A percentile compares a stretch with the other conserved stretches of the same genome.
These are phyloP conservation scores for Sclerotinia minor DNA, from an alignment of 2,329 filamentous ascomycete species.

Conservation along the genomic window DNA sequence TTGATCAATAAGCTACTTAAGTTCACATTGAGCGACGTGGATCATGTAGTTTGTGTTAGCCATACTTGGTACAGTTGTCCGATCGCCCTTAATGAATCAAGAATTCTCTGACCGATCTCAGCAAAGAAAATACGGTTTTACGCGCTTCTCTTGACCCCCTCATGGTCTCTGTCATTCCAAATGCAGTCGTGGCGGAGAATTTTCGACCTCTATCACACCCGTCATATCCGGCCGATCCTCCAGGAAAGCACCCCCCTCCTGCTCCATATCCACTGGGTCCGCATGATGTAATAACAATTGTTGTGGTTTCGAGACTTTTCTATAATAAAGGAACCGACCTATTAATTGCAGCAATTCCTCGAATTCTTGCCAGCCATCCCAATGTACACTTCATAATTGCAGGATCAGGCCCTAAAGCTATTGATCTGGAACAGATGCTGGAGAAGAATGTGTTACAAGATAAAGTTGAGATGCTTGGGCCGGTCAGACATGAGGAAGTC, in stretches of 20 bases:
- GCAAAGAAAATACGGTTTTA: conserved; percentile 97
- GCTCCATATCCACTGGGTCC: conserved; percentile 70
- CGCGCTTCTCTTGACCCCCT: conserved; percentile 90
- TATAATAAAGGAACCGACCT: conserved; percentile 99
- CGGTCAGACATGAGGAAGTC: conserved; percentile 93
- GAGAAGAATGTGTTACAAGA: conserved; percentile 93
- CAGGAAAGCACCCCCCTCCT: conserved; percentile 43
- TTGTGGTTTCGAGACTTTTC: conserved; percentile 95
- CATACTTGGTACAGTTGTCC: conserved; percentile 80
- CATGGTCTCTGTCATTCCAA: conserved; percentile 97
- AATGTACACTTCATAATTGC: conserved; percentile 97
- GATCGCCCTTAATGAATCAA: not conserved
- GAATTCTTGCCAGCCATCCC: conserved; percentile 83
- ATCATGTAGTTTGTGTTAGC: conserved; percentile 97
- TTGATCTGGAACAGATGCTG: conserved; percentile 97
- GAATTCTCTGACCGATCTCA: conserved; percentile 45
- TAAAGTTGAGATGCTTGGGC: conserved; percentile 86
- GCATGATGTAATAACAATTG: conserved; percentile 87
- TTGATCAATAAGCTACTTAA: conserved; percentile 96
- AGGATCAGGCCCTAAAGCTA: conserved; percentile 92
- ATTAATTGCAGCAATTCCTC: conserved; percentile 91
- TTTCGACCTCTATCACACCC: conserved; percentile 71
- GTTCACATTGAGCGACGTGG: conserved; percentile 92
- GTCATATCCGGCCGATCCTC: conserved; percentile 45
- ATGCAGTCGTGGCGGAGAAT: conserved; percentile 94